A percentile compares a stretch with the other conserved stretches of the same genome.
phyloP scores from a whole-genome alignment of 495 filamentous ascomycete genomes.

The Rhypophila decipiens region DNA sequence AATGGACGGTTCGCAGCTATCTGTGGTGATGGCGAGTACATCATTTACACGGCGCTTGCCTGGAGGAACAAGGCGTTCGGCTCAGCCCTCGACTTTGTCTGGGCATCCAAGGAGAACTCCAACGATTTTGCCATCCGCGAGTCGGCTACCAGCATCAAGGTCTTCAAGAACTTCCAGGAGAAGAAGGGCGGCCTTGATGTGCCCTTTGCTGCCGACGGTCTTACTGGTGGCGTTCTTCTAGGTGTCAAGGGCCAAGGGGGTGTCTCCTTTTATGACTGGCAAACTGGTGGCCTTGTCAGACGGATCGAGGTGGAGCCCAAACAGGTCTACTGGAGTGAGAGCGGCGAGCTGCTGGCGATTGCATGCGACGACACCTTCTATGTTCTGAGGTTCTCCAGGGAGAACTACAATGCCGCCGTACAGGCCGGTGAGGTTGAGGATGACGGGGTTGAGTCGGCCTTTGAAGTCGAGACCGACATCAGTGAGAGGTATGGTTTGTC shows the following conservation, averaged over 20 bases:
- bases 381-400: constrained; percentile 81
- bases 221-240: constrained; percentile 84
- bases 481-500: constrained; percentile 61
- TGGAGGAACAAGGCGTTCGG: constrained; percentile 98
- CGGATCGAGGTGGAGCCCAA: constrained; percentile 94
- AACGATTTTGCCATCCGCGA: constrained; percentile 98
- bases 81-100: constrained; percentile 89
- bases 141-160: constrained; percentile 85
- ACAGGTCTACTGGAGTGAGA: constrained; percentile 95
- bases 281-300: constrained; percentile 78
- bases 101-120: constrained; percentile 96
- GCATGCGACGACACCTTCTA: constrained; percentile 96
- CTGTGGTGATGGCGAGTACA: constrained; percentile 96
- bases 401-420: constrained; percentile 75
- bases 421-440: constrained; percentile 81
- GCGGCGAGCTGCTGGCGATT: constrained; percentile 83
- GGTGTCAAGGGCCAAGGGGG: constrained; percentile 93
- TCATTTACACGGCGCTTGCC: constrained; percentile 94
- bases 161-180: constrained; percentile 97
- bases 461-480: constrained; percentile 92
- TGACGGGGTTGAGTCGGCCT: constrained; percentile 95
- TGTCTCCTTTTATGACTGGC: constrained; percentile 95
- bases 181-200: constrained; percentile 85
- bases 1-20: constrained; percentile 97
- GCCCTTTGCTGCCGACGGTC: constrained; percentile 89